Conservation (phyloP, 2,329 filamentous ascomycete species). For the Ophiocordyceps polyrhachis-furcata region DNA sequence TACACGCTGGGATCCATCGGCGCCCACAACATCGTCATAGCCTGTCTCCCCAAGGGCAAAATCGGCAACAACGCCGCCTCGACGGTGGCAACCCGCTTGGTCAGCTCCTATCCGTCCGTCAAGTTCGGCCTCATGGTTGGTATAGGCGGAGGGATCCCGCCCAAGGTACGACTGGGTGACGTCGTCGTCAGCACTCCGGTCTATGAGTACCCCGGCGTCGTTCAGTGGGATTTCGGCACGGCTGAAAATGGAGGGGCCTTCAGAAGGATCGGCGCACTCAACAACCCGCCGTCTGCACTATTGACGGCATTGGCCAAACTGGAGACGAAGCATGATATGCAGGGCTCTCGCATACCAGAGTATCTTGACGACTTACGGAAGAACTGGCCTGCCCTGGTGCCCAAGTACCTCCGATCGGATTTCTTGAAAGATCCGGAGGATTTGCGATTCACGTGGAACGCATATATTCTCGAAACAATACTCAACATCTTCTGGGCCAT, state of each 20-base stretch:
- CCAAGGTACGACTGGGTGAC: slow-evolving; percentile 5
- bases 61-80: slow-evolving; percentile 13
- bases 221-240: slow-evolving; percentile 4
- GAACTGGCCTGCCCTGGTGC: background rate
- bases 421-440: background rate
- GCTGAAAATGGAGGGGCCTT: slow-evolving; percentile 1
- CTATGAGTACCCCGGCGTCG: slow-evolving; percentile 1
- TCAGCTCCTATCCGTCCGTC: background rate
- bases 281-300: background rate
- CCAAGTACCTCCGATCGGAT: background rate
- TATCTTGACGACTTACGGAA: background rate
- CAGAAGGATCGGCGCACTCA: background rate
- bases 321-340: background rate
- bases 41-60: slow-evolving; percentile 12
- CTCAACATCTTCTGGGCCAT: background rate
- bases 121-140: slow-evolving; percentile 6
- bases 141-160: slow-evolving; percentile 6
- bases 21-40: slow-evolving; percentile 13
- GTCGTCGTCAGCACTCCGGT: slow-evolving; percentile 5
- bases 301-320: background rate
- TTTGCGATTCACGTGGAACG: background rate
- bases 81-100: slow-evolving; percentile 12
- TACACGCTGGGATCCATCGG: slow-evolving; percentile 11
- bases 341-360: background rate
- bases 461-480: background rate